A percentile compares a stretch with the other conserved stretches of the same genome.
Conservation (phyloP, 352 stramenopile species). For the Detonula confervacea region DNA sequence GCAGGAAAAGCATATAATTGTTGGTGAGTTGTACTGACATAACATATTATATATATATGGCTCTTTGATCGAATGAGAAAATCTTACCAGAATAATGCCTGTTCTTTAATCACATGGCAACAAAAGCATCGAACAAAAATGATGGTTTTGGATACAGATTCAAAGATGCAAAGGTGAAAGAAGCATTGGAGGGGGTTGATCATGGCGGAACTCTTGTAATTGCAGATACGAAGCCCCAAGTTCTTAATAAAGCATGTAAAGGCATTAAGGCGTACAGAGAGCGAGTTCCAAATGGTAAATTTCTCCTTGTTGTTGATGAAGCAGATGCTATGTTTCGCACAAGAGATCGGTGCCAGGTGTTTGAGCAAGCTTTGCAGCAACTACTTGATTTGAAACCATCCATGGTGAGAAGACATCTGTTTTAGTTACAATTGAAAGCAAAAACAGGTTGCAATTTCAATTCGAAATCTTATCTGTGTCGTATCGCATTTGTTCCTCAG, state of each 20-base stretch:
- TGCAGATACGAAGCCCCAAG: slow-evolving; percentile 44
- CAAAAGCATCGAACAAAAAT: too few species aligned
- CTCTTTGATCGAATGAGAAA: too few species aligned
- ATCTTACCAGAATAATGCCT: too few species aligned
- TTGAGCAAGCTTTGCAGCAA: slow-evolving; percentile 40
- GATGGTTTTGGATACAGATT: background rate
- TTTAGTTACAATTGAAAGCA: background rate
- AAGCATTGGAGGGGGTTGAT: slow-evolving; percentile 23
- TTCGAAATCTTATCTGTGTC: too few species aligned
- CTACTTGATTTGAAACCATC: slow-evolving; percentile 38
- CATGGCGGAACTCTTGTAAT: too few species aligned
- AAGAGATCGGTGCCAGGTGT: slow-evolving; percentile 33
- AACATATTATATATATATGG: too few species aligned
- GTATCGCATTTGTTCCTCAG: background rate
- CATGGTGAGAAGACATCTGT: slow-evolving; percentile 25
- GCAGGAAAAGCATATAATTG: too few species aligned
- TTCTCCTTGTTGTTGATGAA: slow-evolving; percentile 50
- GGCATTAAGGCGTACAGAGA: slow-evolving; percentile 18
- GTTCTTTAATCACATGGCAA: too few species aligned
- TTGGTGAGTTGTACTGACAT: too few species aligned
- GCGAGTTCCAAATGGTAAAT: slow-evolving; percentile 25
- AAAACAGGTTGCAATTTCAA: too few species aligned
- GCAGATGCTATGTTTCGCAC: slow-evolving; percentile 51
- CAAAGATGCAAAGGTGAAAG: slow-evolving; percentile 28
- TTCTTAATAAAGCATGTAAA: slow-evolving; percentile 33